Percentiles rank a stretch among this genome's conserved stretches.
These are phyloP conservation scores for Pelargonium myrrhifolium DNA, from an alignment of 441 rosid species.

Conservation along the genomic window DNA sequence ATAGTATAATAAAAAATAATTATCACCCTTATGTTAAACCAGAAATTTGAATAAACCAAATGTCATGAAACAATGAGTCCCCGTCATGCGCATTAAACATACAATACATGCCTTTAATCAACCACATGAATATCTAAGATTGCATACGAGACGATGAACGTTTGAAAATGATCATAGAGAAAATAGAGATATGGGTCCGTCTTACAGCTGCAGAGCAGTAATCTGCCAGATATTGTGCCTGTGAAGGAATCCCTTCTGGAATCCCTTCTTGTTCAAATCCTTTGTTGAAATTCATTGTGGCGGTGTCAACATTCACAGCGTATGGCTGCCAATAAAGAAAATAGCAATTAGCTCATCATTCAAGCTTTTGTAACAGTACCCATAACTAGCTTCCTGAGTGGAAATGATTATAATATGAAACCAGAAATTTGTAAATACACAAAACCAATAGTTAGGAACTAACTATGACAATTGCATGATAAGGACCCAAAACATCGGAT, in stretches of 20 bases:
- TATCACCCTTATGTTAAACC: no score
- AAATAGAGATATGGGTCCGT: conserved; percentile 11
- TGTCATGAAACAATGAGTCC: background rate
- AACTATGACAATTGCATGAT: background rate
- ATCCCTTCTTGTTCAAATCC: conserved; percentile 62
- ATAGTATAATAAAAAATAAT: background rate
- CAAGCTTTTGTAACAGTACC: background rate
- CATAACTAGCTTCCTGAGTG: conserved; percentile 3
- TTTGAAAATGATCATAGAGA: background rate
- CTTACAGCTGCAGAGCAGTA: conserved; percentile 81
- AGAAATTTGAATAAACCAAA: no score
- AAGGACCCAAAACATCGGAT: background rate
- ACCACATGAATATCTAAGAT: background rate
- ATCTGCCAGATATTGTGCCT: conserved; percentile 67
- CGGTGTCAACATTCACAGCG: conserved; percentile 31
- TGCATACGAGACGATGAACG: background rate
- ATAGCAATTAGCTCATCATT: conserved; percentile 16
- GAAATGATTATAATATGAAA: background rate
- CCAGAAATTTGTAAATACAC: background rate
- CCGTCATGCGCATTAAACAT: background rate
- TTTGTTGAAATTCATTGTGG: conserved; percentile 25
- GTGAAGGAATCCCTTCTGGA: conserved; percentile 78
- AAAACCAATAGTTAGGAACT: background rate
- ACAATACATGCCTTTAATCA: background rate
- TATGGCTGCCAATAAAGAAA: conserved; percentile 52